Conservation (phyloP, 164 flowering plant genomes). For the Tinospora cordifolia region DNA sequence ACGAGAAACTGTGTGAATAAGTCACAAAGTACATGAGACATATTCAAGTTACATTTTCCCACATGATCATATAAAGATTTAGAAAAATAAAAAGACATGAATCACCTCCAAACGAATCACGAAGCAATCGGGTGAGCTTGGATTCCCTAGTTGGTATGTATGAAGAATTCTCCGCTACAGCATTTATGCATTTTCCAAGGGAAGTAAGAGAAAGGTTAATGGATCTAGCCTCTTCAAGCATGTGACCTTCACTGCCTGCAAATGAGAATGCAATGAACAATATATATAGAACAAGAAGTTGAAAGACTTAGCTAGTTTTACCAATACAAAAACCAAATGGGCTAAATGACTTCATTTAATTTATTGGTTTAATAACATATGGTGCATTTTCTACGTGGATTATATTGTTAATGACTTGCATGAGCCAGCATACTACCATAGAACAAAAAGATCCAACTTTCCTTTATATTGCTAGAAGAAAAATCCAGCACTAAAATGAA, state of each 20-base stretch:
- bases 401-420: neutral
- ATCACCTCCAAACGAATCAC: slow-evolving; percentile 97
- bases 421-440: neutral
- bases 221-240: slow-evolving; percentile 85
- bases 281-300: neutral
- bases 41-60: neutral
- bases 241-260: slow-evolving; percentile 82
- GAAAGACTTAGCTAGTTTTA: neutral
- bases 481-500: neutral
- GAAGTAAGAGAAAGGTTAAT: slow-evolving; percentile 93
- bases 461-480: neutral
- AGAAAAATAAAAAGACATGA: neutral
- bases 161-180: slow-evolving; percentile 82
- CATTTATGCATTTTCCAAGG: slow-evolving; percentile 93
- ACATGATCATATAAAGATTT: slow-evolving; percentile 2
- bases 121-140: slow-evolving; percentile 83
- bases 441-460: neutral
- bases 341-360: neutral
- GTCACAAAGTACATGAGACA: too few species aligned
- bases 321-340: neutral
- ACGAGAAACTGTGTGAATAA: too few species aligned
- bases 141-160: slow-evolving; percentile 91
- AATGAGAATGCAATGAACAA: slow-evolving; percentile 16
- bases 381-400: neutral
- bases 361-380: neutral